Evolutionary conservation across 2,329 filamentous ascomycete genomes (phyloP).

Genomic region (Cercospora sp.): DNA sequence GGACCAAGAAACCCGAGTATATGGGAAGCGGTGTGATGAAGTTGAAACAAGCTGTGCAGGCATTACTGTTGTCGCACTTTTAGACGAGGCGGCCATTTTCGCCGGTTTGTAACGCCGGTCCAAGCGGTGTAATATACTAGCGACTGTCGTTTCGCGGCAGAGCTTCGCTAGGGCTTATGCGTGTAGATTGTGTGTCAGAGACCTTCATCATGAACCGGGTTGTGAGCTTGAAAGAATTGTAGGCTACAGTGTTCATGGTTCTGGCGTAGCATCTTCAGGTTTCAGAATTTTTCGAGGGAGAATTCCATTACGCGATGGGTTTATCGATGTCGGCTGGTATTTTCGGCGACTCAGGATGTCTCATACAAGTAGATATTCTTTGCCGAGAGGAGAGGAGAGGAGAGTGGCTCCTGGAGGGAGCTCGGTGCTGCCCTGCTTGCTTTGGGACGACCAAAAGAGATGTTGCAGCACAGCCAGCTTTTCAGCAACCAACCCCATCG

Average conservation of each 20-base stretch:
- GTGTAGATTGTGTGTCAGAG: background rate
- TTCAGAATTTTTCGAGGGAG: background rate
- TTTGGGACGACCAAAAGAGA: background rate
- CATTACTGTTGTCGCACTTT: background rate
- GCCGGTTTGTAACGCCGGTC: background rate
- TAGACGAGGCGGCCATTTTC: background rate
- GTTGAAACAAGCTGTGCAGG: slow-evolving; percentile 1
- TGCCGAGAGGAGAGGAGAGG: background rate
- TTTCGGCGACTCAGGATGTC: background rate
- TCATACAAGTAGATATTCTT: background rate
- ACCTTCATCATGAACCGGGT: background rate
- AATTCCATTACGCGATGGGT: background rate
- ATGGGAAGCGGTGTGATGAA: background rate
- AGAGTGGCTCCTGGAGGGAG: background rate
- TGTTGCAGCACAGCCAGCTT: background rate
- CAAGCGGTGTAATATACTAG: background rate
- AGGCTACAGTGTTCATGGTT: background rate
- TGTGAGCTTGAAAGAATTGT: background rate
- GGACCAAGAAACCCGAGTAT: background rate
- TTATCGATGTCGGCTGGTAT: background rate
- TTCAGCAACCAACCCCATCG: background rate
- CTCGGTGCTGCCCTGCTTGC: background rate
- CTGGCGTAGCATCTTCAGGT: background rate
- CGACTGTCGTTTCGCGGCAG: background rate
- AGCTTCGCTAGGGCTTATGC: background rate